Evolutionary conservation across 345 rosid species (phyloP).

Genomic region (Ceriops zippeliana): DNA sequence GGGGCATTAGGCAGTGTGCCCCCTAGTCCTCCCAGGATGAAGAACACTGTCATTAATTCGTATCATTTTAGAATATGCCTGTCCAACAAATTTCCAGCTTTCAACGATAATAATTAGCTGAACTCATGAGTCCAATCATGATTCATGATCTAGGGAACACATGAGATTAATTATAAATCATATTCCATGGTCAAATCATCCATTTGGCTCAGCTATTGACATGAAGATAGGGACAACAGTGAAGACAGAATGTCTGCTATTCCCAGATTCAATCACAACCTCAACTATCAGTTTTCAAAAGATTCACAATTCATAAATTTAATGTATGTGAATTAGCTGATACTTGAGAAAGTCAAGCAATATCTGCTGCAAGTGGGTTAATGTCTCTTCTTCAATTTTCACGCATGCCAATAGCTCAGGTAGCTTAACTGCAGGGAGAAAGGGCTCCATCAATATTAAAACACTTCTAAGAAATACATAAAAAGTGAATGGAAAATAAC

Average conservation of each 20-base stretch:
- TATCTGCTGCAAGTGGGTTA: slow-evolving; percentile 72
- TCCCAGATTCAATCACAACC: too few species aligned
- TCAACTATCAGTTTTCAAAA: too few species aligned
- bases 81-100: neutral
- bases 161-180: neutral
- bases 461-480: neutral
- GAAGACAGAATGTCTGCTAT: neutral
- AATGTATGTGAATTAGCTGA: slow-evolving; percentile 5
- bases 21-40: neutral
- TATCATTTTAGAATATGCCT: too few species aligned
- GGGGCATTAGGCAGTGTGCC: too few species aligned
- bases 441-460: neutral
- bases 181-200: neutral
- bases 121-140: neutral
- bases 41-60: neutral
- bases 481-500: neutral
- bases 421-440: slow-evolving; percentile 64
- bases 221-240: neutral
- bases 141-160: neutral
- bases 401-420: slow-evolving; percentile 85
- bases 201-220: neutral
- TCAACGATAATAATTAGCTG: neutral
- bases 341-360: slow-evolving; percentile 87
- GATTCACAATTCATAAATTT: neutral
- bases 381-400: slow-evolving; percentile 85